Evolutionary conservation across 2,329 filamentous ascomycete genomes (phyloP), one percentile per base, ranked within the genome.

Genomic region (Neopestalotiopsis sp.): DNA sequence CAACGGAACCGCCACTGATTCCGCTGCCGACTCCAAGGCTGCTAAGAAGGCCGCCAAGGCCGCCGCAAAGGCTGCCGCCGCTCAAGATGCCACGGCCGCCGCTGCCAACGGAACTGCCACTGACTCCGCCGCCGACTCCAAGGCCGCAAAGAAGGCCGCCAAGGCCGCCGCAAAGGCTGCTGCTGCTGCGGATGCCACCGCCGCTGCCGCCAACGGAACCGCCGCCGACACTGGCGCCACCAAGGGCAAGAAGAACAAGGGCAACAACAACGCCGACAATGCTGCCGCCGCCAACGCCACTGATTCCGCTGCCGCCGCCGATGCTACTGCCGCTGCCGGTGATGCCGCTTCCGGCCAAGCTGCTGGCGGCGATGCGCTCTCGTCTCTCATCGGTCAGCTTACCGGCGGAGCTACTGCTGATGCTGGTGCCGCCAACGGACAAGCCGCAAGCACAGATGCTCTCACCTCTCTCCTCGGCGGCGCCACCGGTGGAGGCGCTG

Each of bases 251-350:
- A 72, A 74, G 20, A 72, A 28, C 24, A 28, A 71, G 68, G 64
- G 63, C 61, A 76, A 75, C 56, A 72, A 74, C 34, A 73, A 72
- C 61, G 76, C 75, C 57, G 72, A 74, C 34, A 73, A 72, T 53
- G 67, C 62, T 4, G 66, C 70, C 9, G 71, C 71, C 63, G 78
- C 65, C 83, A 92, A 93, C 77, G 61, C 40, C 2, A 40, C 57
- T 3, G 57, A 34, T 28, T 20, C 57, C 24, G 57, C 57, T 30
- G 24, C 57, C 57, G 57, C 12, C 30, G 57, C n/a, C 17, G 57
- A n/a, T 24, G 56, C 14, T 20, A 17, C 13, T 28, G 32, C 57
- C 32, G 20, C 20, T 4, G 17, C 20, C 10, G 57, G 12, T 4
- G 57, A 30, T 28, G 57, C n/a, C 9, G 57, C 28, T 13, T 13